phyloP scores from a whole-genome alignment of 352 stramenopile species.

The Pythium monospermum region DNA sequence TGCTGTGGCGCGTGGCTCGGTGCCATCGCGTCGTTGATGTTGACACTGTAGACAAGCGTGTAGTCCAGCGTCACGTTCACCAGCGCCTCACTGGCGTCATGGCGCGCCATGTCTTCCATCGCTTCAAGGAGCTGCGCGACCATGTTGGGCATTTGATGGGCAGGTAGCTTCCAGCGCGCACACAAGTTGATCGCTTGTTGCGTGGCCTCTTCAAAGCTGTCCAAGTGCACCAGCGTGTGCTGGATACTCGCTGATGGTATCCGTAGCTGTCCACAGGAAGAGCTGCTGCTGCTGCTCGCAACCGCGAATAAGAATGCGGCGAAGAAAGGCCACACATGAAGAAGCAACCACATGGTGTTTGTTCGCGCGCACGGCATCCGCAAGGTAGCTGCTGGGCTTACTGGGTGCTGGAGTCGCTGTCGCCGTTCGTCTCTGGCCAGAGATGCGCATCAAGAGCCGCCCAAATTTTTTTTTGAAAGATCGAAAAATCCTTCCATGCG shows the following conservation, averaged over 20 bases:
- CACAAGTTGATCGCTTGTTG: background rate
- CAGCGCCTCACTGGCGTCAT: constrained; percentile 37
- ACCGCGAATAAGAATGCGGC: too few relatives aligned
- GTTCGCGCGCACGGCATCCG: too few relatives aligned
- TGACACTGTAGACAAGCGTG: constrained; percentile 39
- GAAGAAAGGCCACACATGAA: too few relatives aligned
- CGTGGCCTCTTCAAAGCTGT: constrained; percentile 6
- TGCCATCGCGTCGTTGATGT: background rate
- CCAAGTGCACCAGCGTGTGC: constrained; percentile 17
- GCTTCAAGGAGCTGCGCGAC: constrained; percentile 27
- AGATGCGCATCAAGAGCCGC: too few relatives aligned
- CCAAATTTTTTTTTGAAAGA: too few relatives aligned
- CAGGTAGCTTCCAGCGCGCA: background rate
- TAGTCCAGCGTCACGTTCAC: constrained; percentile 60
- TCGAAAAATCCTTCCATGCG: too few relatives aligned
- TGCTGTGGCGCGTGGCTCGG: constrained; percentile 10
- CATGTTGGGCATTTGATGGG: constrained; percentile 12
- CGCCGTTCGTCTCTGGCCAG: too few relatives aligned
- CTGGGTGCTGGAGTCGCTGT: too few relatives aligned
- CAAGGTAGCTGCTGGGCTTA: too few relatives aligned
- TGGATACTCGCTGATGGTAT: constrained; percentile 9
- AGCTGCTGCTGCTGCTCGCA: background rate
- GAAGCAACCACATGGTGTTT: too few relatives aligned
- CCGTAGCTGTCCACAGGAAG: constrained; percentile 11
- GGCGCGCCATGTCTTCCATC: constrained; percentile 39